Conservation (phyloP, 164 flowering plant genomes). For the Dillenia turbinata region DNA sequence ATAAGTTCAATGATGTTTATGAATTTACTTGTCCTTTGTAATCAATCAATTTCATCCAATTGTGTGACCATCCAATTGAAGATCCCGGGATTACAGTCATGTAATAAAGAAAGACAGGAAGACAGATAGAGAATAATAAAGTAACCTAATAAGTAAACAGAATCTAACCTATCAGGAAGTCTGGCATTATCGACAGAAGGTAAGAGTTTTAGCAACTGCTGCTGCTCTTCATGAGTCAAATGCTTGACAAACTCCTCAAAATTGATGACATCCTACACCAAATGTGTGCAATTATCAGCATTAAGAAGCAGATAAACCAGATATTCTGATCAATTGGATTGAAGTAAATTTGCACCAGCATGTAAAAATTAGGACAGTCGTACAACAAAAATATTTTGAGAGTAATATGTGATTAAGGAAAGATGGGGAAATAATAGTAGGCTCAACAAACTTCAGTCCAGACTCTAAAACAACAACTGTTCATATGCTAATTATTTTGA, state of each 20-base stretch:
- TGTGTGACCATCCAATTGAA: not conserved
- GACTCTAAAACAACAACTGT: no score
- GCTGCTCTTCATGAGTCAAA: conserved; percentile 71
- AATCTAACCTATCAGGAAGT: conserved; percentile 55
- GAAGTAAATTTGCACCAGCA: no score
- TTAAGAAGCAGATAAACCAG: not conserved
- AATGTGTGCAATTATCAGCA: conserved; percentile 15
- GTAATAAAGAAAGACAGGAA: no score
- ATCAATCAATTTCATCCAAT: no score
- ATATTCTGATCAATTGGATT: not conserved
- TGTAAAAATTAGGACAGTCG: no score
- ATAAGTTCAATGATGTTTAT: no score
- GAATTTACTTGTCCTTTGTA: no score
- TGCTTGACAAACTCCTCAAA: conserved; percentile 54
- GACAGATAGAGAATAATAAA: conserved; percentile 1
- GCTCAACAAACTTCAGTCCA: no score
- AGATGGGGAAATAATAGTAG: no score
- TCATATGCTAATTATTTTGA: no score
- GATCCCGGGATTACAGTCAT: not conserved
- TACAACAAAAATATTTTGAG: no score
- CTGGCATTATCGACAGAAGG: conserved; percentile 52
- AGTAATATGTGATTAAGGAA: no score
- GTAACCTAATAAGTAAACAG: conserved; percentile 4
- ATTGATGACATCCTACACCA: conserved; percentile 67
- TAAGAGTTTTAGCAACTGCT: conserved; percentile 59